Conservation (phyloP, 768 basidiomycete species). For the Amanita polypyramis region DNA sequence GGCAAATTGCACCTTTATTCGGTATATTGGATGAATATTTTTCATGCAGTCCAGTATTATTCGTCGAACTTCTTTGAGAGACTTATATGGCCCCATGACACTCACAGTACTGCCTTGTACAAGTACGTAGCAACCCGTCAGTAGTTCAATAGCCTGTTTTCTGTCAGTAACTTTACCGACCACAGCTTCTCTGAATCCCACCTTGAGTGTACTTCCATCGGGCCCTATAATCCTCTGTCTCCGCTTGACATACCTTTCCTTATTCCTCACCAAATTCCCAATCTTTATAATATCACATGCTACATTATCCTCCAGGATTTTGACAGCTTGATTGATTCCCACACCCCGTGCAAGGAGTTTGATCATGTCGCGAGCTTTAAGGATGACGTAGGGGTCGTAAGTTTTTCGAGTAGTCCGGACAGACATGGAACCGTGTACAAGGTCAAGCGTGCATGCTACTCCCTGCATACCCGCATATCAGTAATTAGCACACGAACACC, state of each 20-base stretch:
- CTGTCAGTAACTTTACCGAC: background rate
- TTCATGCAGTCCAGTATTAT: constrained; percentile 99
- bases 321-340: constrained; percentile 72
- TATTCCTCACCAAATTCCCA: constrained; percentile 87
- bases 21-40: constrained; percentile 98
- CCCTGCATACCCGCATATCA: constrained; percentile 42
- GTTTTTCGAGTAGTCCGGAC: constrained; percentile 96
- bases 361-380: constrained; percentile 93
- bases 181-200: constrained; percentile 21
- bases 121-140: constrained; percentile 94
- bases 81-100: constrained; percentile 94
- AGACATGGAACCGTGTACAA: constrained; percentile 96
- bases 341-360: constrained; percentile 94
- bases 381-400: constrained; percentile 90
- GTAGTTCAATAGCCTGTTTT: constrained; percentile 83
- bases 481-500: background rate
- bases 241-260: constrained; percentile 93
- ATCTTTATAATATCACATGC: constrained; percentile 99
- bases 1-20: constrained; percentile 67
- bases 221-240: constrained; percentile 96
- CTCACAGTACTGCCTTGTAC: constrained; percentile 98
- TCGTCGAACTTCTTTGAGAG: constrained; percentile 89
- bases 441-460: constrained; percentile 82
- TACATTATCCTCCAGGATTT: constrained; percentile 80
- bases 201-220: constrained; percentile 95